A percentile compares a stretch with the other conserved stretches of the same genome.
These are phyloP conservation scores for Colletotrichum filicis DNA, from an alignment of 2,329 filamentous ascomycete species.

Conservation along the genomic window DNA sequence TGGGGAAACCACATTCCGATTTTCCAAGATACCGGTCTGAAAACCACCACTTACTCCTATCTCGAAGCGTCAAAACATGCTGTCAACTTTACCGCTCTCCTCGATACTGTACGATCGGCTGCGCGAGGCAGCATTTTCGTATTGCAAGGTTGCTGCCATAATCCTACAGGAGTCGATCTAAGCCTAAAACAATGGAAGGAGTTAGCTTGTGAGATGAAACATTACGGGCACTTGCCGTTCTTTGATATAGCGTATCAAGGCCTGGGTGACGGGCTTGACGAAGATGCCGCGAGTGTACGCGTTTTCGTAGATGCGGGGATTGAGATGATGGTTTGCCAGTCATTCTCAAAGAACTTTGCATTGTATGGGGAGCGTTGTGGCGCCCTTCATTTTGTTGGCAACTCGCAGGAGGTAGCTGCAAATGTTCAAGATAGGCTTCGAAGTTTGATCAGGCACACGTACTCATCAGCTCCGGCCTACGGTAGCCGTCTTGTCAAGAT, in stretches of 20 bases:
- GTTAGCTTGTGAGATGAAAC: constrained; percentile 39
- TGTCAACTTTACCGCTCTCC: constrained; percentile 42
- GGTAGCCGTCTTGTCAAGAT: constrained; percentile 22
- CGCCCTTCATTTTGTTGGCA: constrained; percentile 36
- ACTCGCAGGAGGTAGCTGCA: neutral
- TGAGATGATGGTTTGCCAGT: constrained; percentile 48
- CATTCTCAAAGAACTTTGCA: constrained; percentile 52
- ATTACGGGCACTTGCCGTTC: constrained; percentile 43
- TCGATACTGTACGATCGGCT: constrained; percentile 39
- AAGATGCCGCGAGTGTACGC: constrained; percentile 45
- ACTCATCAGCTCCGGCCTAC: constrained; percentile 22
- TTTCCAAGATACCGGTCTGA: constrained; percentile 43
- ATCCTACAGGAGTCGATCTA: constrained; percentile 48
- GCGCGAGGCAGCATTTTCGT: constrained; percentile 45
- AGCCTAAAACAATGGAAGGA: constrained; percentile 44
- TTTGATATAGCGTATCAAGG: constrained; percentile 52
- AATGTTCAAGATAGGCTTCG: constrained; percentile 28
- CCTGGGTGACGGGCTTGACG: constrained; percentile 44
- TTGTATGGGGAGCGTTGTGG: constrained; percentile 49
- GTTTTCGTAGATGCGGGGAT: constrained; percentile 40
- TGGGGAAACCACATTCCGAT: constrained; percentile 49
- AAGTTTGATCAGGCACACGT: constrained; percentile 21
- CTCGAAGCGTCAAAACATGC: constrained; percentile 40
- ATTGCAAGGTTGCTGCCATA: constrained; percentile 50
- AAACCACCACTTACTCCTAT: constrained; percentile 43